These are phyloP conservation scores for Westerdykella sp. DNA, from an alignment of 2,329 filamentous ascomycete genomes.

Conservation along the genomic window DNA sequence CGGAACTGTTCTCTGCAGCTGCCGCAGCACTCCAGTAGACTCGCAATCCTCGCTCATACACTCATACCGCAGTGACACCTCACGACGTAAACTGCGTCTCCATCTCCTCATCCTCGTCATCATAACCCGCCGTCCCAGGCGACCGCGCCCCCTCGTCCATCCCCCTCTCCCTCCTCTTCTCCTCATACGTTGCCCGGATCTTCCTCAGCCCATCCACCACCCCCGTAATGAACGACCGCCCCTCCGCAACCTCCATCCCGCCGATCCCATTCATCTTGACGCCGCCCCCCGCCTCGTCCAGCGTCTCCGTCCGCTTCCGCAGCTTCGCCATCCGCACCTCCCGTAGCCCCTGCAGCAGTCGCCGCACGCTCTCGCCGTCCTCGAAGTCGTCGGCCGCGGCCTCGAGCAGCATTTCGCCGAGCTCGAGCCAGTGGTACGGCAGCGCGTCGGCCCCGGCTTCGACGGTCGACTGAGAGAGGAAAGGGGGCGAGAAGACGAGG, in stretches of 20 bases:
- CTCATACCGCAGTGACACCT: background rate
- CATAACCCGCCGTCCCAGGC: constrained; percentile 51
- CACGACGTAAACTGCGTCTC: constrained; percentile 23
- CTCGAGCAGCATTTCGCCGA: constrained; percentile 79
- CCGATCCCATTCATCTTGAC: constrained; percentile 79
- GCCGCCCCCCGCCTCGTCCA: constrained; percentile 65
- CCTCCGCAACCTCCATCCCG: constrained; percentile 87
- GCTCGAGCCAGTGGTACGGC: constrained; percentile 93
- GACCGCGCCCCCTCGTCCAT: constrained; percentile 50
- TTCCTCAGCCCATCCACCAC: constrained; percentile 81
- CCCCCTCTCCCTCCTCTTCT: constrained; percentile 66
- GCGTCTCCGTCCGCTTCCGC: constrained; percentile 62
- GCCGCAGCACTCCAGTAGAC: background rate
- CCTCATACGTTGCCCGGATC: constrained; percentile 75
- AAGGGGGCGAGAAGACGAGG: constrained; percentile 55
- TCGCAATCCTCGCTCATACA: too few relatives aligned
- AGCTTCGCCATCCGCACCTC: constrained; percentile 90
- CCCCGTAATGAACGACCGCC: constrained; percentile 72
- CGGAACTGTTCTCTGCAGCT: background rate
- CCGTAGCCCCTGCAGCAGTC: constrained; percentile 70
- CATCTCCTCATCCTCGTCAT: constrained; percentile 53
- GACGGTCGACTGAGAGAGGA: constrained; percentile 68
- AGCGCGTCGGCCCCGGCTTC: constrained; percentile 62
- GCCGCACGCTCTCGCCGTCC: constrained; percentile 65
- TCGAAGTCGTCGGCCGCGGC: constrained; percentile 78